Conservation (phyloP, 1,284 basidiomycete genomes). For the Exobasidium cylindrosporum region DNA sequence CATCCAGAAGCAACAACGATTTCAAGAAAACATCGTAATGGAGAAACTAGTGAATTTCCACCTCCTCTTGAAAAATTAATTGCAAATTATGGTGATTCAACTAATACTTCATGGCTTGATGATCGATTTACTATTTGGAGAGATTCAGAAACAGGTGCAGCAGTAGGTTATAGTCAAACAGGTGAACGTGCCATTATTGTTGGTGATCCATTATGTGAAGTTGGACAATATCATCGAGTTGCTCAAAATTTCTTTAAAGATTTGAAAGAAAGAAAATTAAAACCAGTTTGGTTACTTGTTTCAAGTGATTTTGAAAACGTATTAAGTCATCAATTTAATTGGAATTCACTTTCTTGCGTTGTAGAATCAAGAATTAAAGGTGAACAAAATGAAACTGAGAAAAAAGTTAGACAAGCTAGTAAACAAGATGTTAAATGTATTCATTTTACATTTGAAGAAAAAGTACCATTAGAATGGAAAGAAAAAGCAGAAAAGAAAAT, state of each 20-base stretch:
- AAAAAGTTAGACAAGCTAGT: slow-evolving; percentile 61
- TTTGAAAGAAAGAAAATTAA: slow-evolving; percentile 55
- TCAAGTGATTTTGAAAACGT: slow-evolving; percentile 59
- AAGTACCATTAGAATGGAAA: slow-evolving; percentile 57
- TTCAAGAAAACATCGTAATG: slow-evolving; percentile 22
- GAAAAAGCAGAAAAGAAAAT: slow-evolving; percentile 59
- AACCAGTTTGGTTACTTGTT: slow-evolving; percentile 63
- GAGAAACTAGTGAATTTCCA: slow-evolving; percentile 41
- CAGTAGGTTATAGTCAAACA: slow-evolving; percentile 59
- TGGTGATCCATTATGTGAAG: slow-evolving; percentile 62
- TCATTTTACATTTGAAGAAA: slow-evolving; percentile 44
- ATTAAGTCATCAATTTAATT: slow-evolving; percentile 60
- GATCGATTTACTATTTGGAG: slow-evolving; percentile 63
- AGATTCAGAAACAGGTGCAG: slow-evolving; percentile 59
- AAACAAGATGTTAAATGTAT: slow-evolving; percentile 60
- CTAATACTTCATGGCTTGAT: slow-evolving; percentile 63
- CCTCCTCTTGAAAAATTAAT: slow-evolving; percentile 58
- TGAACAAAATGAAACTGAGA: slow-evolving; percentile 56
- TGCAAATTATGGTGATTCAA: slow-evolving; percentile 63
- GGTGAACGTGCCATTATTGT: slow-evolving; percentile 59
- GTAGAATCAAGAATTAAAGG: slow-evolving; percentile 63
- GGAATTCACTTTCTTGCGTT: slow-evolving; percentile 61
- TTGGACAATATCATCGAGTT: slow-evolving; percentile 58
- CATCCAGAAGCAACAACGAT: slow-evolving; percentile 46
- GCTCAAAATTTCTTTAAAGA: slow-evolving; percentile 54